phyloP scores from a whole-genome alignment of 495 filamentous ascomycete species.

The Pyrenula aspistea region DNA sequence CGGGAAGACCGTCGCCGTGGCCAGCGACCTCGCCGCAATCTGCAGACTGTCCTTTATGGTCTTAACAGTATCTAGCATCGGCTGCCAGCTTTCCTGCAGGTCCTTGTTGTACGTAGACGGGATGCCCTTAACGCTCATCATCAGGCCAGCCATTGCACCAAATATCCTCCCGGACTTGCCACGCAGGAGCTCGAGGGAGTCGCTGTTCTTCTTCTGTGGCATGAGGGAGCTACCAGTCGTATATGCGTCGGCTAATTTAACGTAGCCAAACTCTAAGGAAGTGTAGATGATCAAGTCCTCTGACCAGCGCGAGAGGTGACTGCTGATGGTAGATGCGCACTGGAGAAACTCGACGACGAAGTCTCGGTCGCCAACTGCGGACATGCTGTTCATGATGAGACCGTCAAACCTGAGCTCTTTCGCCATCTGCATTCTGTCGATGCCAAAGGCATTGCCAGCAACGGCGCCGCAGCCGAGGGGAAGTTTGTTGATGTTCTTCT shows the following conservation, averaged over 20 bases:
- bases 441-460: conserved; percentile 83
- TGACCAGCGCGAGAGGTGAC: conserved; percentile 74
- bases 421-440: conserved; percentile 81
- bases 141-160: conserved; percentile 80
- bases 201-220: conserved; percentile 73
- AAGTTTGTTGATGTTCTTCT: conserved; percentile 60
- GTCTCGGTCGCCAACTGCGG: conserved; percentile 73
- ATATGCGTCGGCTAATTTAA: conserved; percentile 75
- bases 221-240: conserved; percentile 75
- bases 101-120: conserved; percentile 94
- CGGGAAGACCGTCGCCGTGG: conserved; percentile 51
- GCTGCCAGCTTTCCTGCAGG: conserved; percentile 81
- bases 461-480: conserved; percentile 80
- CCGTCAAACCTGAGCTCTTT: conserved; percentile 80
- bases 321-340: conserved; percentile 77
- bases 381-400: conserved; percentile 74
- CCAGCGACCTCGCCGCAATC: conserved; percentile 70
- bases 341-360: conserved; percentile 87
- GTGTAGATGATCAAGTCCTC: conserved; percentile 89
- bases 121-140: conserved; percentile 77
- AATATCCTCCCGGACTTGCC: conserved; percentile 80
- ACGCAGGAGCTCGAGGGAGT: conserved; percentile 76
- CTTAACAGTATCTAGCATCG: conserved; percentile 72
- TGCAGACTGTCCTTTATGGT: conserved; percentile 76
- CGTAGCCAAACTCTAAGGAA: conserved; percentile 70